These are phyloP conservation scores for Coccomyxa sp. DNA, from an alignment of 139 green algal species.

Conservation along the genomic window DNA sequence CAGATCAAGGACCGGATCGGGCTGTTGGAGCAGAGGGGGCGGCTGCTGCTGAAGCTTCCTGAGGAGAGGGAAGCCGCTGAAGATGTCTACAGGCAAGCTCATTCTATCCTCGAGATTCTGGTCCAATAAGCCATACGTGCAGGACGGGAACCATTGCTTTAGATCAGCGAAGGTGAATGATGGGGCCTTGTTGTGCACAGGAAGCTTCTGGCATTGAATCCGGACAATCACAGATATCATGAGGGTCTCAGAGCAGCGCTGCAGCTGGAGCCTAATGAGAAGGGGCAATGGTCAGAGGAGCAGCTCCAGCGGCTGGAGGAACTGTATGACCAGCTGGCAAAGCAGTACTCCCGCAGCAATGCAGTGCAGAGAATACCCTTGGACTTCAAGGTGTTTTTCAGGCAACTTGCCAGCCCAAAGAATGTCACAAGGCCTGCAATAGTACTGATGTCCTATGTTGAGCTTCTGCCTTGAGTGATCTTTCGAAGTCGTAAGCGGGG, in stretches of 20 bases:
- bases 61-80: background rate
- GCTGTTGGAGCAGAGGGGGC: constrained; percentile 52
- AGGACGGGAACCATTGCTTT: too few relatives aligned
- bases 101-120: background rate
- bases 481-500: too few relatives aligned
- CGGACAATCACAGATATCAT: constrained; percentile 80
- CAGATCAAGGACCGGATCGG: constrained; percentile 79
- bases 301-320: constrained; percentile 42
- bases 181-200: background rate
- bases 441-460: too few relatives aligned
- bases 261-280: constrained; percentile 28
- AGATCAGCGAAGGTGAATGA: too few relatives aligned
- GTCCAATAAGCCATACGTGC: too few relatives aligned
- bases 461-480: too few relatives aligned
- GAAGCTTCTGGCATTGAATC: constrained; percentile 64
- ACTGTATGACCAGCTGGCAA: constrained; percentile 74
- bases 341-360: constrained; percentile 53
- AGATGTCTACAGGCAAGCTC: background rate
- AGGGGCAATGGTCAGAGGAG: constrained; percentile 20
- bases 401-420: too few relatives aligned
- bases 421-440: too few relatives aligned
- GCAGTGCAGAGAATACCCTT: constrained; percentile 76
- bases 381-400: constrained; percentile 64
- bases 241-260: constrained; percentile 54
- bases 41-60: constrained; percentile 47